These are phyloP conservation scores for Chamaenerion angustifolium DNA, from an alignment of 345 rosid species.

Conservation along the genomic window DNA sequence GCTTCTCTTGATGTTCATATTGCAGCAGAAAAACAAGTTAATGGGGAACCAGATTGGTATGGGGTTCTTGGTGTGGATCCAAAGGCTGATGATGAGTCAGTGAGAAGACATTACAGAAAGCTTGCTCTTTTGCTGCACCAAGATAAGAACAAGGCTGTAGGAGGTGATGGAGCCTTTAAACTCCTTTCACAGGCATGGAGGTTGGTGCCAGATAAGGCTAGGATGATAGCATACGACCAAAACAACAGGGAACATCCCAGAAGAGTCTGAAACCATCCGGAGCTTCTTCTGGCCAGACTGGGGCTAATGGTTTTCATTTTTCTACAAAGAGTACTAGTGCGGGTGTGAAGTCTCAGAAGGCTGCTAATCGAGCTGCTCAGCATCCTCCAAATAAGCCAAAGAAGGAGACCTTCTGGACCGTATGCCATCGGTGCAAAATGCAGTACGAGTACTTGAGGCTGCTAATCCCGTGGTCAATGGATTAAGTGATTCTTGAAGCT, in stretches of 20 bases:
- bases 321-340: too few relatives aligned
- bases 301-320: too few relatives aligned
- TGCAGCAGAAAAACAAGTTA: background rate
- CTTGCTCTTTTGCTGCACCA: conserved; percentile 3
- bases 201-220: background rate
- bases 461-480: too few relatives aligned
- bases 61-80: background rate
- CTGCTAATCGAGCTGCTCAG: too few relatives aligned
- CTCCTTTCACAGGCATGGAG: background rate
- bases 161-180: conserved; percentile 1
- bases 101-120: conserved; percentile 1
- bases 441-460: too few relatives aligned
- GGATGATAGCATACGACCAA: background rate
- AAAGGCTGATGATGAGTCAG: background rate
- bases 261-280: too few relatives aligned
- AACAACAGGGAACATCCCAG: too few relatives aligned
- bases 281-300: too few relatives aligned
- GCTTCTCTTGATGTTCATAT: background rate
- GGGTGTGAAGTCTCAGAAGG: too few relatives aligned
- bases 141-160: conserved; percentile 2
- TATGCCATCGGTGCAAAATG: too few relatives aligned
- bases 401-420: background rate
- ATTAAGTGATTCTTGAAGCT: too few relatives aligned
- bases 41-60: conserved; percentile 1
- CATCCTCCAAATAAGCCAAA: background rate